Base-by-base conservation (phyloP, 2,329 filamentous ascomycete species). In the Macroventuria anomochaeta region DNA sequence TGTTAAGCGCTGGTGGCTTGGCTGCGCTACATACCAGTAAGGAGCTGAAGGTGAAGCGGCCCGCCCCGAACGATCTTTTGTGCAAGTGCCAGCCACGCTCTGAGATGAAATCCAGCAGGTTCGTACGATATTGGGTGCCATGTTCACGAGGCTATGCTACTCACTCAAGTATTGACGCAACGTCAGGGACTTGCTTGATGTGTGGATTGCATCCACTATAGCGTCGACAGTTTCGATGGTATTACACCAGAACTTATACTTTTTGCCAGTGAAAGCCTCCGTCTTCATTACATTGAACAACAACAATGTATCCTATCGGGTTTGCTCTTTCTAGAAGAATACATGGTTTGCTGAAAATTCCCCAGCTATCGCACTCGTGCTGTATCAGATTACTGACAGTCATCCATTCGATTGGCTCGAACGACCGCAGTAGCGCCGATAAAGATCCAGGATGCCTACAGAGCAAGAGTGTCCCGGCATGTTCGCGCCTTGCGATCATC, bases 1-100 rank as follows among this genome's bases (percentile, higher is more conserved):
- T 10, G 12, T n/a, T 39, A 40, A 20, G 44, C 17, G 36, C 44
- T 12, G 21, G 46, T 48, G 46, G 46, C 44, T 28, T 40, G n/a
- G 12, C 46, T 48, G 29, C 29, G 46, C 37, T 37, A n/a, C 28
- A n/a, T n/a, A n/a, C n/a, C n/a, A n/a, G 8, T 17, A 26, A 11
- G 21, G 6, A 33, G 20, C 11, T 28, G n/a, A 33, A 32, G 7
- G 12, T 20, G 36, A 26, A 34, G 20, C 26, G 10, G 36, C 26
- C 34, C 26, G 26, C 13, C 33, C 15, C 34, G 44, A n/a, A 33
- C 23, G 40, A 12, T n/a, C n/a, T n/a, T n/a, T n/a, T n/a, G n/a
- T n/a, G n/a, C n/a, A n/a, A n/a, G n/a, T n/a, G n/a, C n/a, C n/a
- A n/a, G n/a, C n/a, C n/a, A n/a, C n/a, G n/a, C n/a, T n/a, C n/a